Evolutionary conservation across 1,284 basidiomycete genomes (phyloP).

Genomic region (Apiotrichum veenhuisii): DNA sequence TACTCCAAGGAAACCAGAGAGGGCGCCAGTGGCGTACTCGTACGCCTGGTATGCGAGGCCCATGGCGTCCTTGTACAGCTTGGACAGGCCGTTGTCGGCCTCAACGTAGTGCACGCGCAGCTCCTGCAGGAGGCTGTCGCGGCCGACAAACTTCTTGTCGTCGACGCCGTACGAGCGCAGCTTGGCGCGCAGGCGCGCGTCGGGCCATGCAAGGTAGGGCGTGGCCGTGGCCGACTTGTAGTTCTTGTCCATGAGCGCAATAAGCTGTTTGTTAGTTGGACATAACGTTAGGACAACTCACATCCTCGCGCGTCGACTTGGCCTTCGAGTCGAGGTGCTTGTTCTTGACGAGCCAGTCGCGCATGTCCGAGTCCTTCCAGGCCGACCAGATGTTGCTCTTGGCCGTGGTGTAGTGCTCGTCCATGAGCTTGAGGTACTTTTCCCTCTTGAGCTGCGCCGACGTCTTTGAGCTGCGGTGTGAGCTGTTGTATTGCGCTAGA

Average conservation of each 20-base stretch:
- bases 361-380: conserved; percentile 76
- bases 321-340: conserved; percentile 66
- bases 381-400: conserved; percentile 64
- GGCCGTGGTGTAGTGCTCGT: conserved; percentile 69
- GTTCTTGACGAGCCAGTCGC: conserved; percentile 70
- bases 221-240: conserved; percentile 53
- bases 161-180: conserved; percentile 67
- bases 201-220: conserved; percentile 79
- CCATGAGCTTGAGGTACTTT: conserved; percentile 56
- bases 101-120: conserved; percentile 70
- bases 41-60: conserved; percentile 62
- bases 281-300: conserved; percentile 45
- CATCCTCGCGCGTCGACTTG: conserved; percentile 65
- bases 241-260: conserved; percentile 34
- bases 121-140: conserved; percentile 65
- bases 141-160: conserved; percentile 60
- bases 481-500: no score
- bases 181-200: conserved; percentile 78
- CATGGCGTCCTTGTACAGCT: conserved; percentile 58
- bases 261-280: background rate
- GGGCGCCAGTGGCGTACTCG: conserved; percentile 60
- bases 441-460: conserved; percentile 9
- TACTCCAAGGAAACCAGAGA: conserved; percentile 44
- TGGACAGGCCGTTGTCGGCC: conserved; percentile 58
- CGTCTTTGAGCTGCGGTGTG: background rate